Evolutionary conservation across 805 yeast species (phyloP).

Genomic region (Lipomyces yamadae): DNA sequence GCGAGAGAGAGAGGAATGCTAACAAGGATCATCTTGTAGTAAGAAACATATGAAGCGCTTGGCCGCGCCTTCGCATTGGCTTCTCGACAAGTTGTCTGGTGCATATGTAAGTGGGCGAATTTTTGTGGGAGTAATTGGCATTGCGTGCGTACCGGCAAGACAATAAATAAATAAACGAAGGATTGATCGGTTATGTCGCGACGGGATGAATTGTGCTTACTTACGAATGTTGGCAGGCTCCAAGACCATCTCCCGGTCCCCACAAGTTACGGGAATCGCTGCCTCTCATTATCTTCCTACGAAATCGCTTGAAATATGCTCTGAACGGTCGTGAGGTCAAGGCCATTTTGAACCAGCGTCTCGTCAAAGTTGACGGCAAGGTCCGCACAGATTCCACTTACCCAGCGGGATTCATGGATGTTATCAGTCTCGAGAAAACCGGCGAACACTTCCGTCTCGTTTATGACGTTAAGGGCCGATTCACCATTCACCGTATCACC

Average conservation of each 20-base stretch:
- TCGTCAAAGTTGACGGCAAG: slow-evolving; percentile 98
- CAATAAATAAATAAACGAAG: not conserved
- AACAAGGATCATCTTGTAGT: slow-evolving; percentile 16
- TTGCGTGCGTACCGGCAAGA: not conserved
- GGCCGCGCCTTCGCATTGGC: slow-evolving; percentile 99
- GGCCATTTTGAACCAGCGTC: slow-evolving; percentile 97
- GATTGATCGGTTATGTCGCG: not conserved
- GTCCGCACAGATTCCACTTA: slow-evolving; percentile 98
- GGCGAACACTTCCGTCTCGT: slow-evolving; percentile 99
- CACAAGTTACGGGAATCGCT: slow-evolving; percentile 98
- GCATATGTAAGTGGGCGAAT: slow-evolving; percentile 56
- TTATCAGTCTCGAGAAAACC: slow-evolving; percentile 95
- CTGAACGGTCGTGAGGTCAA: slow-evolving; percentile 98
- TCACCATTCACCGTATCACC: slow-evolving; percentile 99
- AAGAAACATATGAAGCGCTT: slow-evolving; percentile 99
- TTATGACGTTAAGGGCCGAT: slow-evolving; percentile 98
- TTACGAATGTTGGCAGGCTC: slow-evolving; percentile 57
- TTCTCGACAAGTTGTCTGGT: slow-evolving; percentile 99
- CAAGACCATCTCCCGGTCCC: slow-evolving; percentile 99
- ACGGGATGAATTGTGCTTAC: not conserved
- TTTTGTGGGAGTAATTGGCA: not conserved
- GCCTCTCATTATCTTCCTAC: slow-evolving; percentile 93
- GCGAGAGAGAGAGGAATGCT: not conserved
- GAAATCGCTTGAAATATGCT: slow-evolving; percentile 99
- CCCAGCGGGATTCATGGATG: slow-evolving; percentile 99